These are phyloP conservation scores for Echites panduratus DNA, from an alignment of 257 asterid genomes.

Conservation along the genomic window DNA sequence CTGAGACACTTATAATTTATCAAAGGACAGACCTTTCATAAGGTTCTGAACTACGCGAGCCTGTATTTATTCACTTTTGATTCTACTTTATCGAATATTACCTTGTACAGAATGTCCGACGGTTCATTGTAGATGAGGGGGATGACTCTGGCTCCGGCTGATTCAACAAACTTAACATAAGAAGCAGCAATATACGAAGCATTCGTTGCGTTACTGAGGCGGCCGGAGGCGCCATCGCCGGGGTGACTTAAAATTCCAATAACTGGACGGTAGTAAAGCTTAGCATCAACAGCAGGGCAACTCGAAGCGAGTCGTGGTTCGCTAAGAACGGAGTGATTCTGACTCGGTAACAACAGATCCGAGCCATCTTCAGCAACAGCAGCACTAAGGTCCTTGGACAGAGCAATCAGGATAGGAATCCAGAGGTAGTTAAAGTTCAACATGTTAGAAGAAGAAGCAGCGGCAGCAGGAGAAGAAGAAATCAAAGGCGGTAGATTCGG, in stretches of 20 bases:
- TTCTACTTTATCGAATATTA: constrained; percentile 9
- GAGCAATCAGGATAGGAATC: constrained; percentile 47
- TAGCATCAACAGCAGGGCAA: constrained; percentile 49
- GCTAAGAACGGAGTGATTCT: constrained; percentile 16
- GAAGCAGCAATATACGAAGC: constrained; percentile 88
- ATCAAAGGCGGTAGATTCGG: constrained; percentile 7
- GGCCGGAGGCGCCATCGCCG: constrained; percentile 89
- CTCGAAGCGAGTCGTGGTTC: constrained; percentile 16
- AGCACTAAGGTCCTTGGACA: constrained; percentile 33
- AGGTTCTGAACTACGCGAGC: not conserved
- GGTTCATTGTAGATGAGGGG: constrained; percentile 85
- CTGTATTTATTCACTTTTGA: not conserved
- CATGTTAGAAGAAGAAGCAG: constrained; percentile 38
- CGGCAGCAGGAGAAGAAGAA: constrained; percentile 15
- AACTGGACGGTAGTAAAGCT: constrained; percentile 70
- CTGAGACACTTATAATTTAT: not conserved
- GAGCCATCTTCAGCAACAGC: constrained; percentile 12
- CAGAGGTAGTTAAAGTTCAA: constrained; percentile 29
- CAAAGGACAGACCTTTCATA: not conserved
- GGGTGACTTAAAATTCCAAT: constrained; percentile 85
- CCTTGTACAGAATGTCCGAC: constrained; percentile 42
- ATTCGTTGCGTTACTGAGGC: constrained; percentile 47
- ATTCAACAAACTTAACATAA: constrained; percentile 81
- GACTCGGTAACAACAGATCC: constrained; percentile 42
- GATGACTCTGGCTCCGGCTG: constrained; percentile 91